Evolutionary conservation across 139 green algal species (phyloP).

Genomic region (Volvox reticuliferus): DNA sequence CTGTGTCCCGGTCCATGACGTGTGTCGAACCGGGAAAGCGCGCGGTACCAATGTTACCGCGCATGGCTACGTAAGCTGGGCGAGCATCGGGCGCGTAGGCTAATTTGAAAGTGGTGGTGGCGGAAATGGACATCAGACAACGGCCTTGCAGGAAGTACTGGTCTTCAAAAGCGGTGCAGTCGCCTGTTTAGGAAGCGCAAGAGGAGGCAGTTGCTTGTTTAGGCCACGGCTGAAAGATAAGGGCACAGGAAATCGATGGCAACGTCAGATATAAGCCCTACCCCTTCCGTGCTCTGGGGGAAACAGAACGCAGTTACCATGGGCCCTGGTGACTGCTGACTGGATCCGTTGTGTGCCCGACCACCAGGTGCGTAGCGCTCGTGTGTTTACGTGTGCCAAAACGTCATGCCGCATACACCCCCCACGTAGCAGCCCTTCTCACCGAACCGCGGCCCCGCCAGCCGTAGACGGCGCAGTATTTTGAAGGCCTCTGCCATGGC

Average conservation of each 20-base stretch:
- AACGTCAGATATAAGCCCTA: too few relatives aligned
- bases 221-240: too few relatives aligned
- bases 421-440: neutral
- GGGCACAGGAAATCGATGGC: too few relatives aligned
- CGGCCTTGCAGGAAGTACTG: conserved; percentile 17
- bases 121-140: conserved; percentile 36
- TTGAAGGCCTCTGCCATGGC: neutral
- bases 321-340: too few relatives aligned
- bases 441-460: conserved; percentile 13
- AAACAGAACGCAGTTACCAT: too few relatives aligned
- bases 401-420: too few relatives aligned
- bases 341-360: too few relatives aligned
- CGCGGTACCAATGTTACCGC: conserved; percentile 31
- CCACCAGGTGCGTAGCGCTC: too few relatives aligned
- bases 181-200: neutral
- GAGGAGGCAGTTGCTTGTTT: too few relatives aligned
- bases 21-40: conserved; percentile 31
- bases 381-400: too few relatives aligned
- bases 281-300: too few relatives aligned
- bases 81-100: conserved; percentile 2
- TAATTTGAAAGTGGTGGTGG: conserved; percentile 25
- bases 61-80: neutral
- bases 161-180: conserved; percentile 39
- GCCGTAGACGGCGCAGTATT: neutral
- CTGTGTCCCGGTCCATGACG: conserved; percentile 16